Percentiles rank a stretch among this genome's conserved stretches.
phyloP scores from a whole-genome alignment of 495 filamentous ascomycete species.

The Penicillium ucsense region DNA sequence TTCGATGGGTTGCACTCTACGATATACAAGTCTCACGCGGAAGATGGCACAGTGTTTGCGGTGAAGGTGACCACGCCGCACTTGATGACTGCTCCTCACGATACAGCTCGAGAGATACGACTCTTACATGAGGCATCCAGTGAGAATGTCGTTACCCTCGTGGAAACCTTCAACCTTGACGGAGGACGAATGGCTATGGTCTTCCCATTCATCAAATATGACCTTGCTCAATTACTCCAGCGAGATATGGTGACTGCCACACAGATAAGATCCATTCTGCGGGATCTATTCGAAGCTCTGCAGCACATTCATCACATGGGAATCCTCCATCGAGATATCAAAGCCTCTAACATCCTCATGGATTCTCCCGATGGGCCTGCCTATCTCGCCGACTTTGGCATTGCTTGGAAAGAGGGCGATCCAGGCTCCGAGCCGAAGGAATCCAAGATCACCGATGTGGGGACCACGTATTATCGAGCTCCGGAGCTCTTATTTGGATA shows the following conservation, averaged over 20 bases:
- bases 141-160: slow-evolving; percentile 53
- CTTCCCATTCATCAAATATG: slow-evolving; percentile 74
- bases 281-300: slow-evolving; percentile 64
- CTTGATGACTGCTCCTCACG: slow-evolving; percentile 64
- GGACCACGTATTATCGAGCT: slow-evolving; percentile 81
- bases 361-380: slow-evolving; percentile 56
- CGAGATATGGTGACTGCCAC: slow-evolving; percentile 30
- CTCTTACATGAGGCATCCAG: slow-evolving; percentile 48
- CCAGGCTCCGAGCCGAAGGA: slow-evolving; percentile 49
- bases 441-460: slow-evolving; percentile 82
- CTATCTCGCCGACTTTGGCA: slow-evolving; percentile 83
- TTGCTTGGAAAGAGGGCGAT: slow-evolving; percentile 65
- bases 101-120: slow-evolving; percentile 64
- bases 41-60: slow-evolving; percentile 46
- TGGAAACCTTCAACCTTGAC: slow-evolving; percentile 62
- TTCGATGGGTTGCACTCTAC: slow-evolving; percentile 71
- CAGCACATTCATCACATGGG: slow-evolving; percentile 57
- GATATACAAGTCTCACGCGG: slow-evolving; percentile 54
- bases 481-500: slow-evolving; percentile 89
- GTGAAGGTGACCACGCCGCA: slow-evolving; percentile 80
- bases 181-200: slow-evolving; percentile 63
- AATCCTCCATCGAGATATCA: slow-evolving; percentile 90
- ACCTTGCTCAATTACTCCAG: slow-evolving; percentile 54
- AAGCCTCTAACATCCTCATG: slow-evolving; percentile 82
- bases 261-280: slow-evolving; percentile 42